A percentile compares a stretch with the other conserved stretches of the same genome.
These are phyloP conservation scores for Acanthamoeba triangularis DNA, from an alignment of 208 protist species.

Conservation along the genomic window DNA sequence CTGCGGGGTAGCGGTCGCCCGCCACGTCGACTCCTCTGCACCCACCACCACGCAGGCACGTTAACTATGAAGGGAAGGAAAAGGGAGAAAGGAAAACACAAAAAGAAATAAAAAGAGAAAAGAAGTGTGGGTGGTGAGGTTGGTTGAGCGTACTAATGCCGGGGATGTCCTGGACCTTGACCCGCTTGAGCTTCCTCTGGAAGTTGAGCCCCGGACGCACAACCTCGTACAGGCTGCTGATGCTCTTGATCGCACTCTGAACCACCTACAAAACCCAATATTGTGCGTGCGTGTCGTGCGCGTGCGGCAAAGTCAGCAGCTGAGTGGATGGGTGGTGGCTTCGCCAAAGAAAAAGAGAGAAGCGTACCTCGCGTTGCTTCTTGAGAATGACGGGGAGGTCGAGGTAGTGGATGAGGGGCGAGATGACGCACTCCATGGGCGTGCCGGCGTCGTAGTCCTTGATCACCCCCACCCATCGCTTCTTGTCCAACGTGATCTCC, in stretches of 20 bases:
- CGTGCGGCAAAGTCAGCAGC: neutral
- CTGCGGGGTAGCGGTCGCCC: neutral
- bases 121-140: neutral
- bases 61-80: neutral
- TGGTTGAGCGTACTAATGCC: neutral
- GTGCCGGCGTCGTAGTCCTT: conserved; percentile 95
- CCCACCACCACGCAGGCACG: neutral
- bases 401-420: conserved; percentile 90
- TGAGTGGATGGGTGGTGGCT: neutral
- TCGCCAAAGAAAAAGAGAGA: neutral
- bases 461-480: conserved; percentile 93
- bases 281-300: neutral
- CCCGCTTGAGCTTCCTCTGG: conserved; percentile 13
- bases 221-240: conserved; percentile 42
- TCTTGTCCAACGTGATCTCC: conserved; percentile 86
- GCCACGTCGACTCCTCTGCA: conserved; percentile 33
- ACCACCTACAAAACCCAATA: neutral
- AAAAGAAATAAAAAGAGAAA: neutral
- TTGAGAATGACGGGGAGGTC: conserved; percentile 86
- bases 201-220: conserved; percentile 26
- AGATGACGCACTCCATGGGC: conserved; percentile 92
- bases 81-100: neutral
- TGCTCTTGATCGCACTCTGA: conserved; percentile 30
- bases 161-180: conserved; percentile 47
- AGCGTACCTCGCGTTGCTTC: conserved; percentile 80